These are phyloP conservation scores for Didymella arachidicola DNA, from an alignment of 2,329 filamentous ascomycete species.

Conservation along the genomic window DNA sequence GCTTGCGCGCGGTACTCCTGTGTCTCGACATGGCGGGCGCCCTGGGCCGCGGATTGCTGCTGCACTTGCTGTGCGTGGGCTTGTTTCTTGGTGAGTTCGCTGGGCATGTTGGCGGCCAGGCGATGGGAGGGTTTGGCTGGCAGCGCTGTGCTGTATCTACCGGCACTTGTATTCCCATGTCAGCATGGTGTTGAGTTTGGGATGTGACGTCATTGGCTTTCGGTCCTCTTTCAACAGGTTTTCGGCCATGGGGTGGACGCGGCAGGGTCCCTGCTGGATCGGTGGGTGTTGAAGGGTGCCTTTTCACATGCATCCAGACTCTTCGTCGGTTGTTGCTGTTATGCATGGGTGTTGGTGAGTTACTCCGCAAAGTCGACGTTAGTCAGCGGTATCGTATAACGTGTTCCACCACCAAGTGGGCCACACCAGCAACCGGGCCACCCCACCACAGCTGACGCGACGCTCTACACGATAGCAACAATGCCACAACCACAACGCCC, in stretches of 20 bases:
- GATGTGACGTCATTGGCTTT: slow-evolving; percentile 32
- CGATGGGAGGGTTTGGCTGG: neutral
- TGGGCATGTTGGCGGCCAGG: slow-evolving; percentile 27
- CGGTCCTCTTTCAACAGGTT: slow-evolving; percentile 12
- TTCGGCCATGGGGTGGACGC: slow-evolving; percentile 4
- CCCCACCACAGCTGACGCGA: no score
- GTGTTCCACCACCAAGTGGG: no score
- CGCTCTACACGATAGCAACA: no score
- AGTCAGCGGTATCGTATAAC: slow-evolving; percentile 4
- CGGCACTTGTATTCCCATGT: neutral
- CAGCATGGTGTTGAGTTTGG: slow-evolving; percentile 14
- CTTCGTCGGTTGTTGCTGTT: neutral
- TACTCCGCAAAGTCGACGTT: neutral
- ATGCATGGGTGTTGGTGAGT: neutral
- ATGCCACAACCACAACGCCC: no score
- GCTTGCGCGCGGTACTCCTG: slow-evolving; percentile 44
- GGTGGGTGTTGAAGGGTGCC: neutral
- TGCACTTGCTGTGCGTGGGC: slow-evolving; percentile 32
- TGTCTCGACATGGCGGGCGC: slow-evolving; percentile 33
- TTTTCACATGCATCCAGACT: neutral
- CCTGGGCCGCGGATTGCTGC: slow-evolving; percentile 26
- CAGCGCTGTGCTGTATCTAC: neutral
- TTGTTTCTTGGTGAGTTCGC: slow-evolving; percentile 36
- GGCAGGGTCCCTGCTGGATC: neutral
- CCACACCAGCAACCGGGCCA: no score